A percentile compares a stretch with the other conserved stretches of the same genome.
phyloP scores from a whole-genome alignment of 2,329 filamentous ascomycete genomes.

The Cyphellophora europaea region DNA sequence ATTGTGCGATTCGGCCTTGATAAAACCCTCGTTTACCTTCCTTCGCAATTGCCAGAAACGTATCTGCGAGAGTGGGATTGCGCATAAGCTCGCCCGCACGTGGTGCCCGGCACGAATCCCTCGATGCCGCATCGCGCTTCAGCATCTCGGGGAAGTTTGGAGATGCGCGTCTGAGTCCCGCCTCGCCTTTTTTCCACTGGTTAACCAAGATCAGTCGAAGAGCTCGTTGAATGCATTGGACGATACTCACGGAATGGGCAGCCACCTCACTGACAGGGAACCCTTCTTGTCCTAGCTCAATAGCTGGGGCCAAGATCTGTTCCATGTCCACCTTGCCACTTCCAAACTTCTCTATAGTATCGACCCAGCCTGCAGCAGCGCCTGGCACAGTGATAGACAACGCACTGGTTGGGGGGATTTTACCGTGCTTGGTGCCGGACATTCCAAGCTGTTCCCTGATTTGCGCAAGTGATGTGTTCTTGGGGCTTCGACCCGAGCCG shows the following conservation, averaged over 20 bases:
- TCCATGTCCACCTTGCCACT: slow-evolving; percentile 71
- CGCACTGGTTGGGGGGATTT: slow-evolving; percentile 58
- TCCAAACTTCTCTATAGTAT: slow-evolving; percentile 78
- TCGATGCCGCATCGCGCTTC: slow-evolving; percentile 60
- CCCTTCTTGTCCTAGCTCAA: slow-evolving; percentile 75
- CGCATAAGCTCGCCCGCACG: slow-evolving; percentile 77
- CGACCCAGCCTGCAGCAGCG: slow-evolving; percentile 86
- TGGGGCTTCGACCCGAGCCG: slow-evolving; percentile 77
- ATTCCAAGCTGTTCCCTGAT: slow-evolving; percentile 62
- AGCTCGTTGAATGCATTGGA: neutral
- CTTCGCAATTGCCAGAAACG: slow-evolving; percentile 67
- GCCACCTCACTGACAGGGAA: slow-evolving; percentile 81
- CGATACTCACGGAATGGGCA: slow-evolving; percentile 51
- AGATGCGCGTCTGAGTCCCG: slow-evolving; percentile 58
- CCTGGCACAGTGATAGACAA: slow-evolving; percentile 83
- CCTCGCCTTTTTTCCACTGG: slow-evolving; percentile 64
- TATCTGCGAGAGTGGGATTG: slow-evolving; percentile 70
- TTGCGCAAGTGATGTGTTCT: slow-evolving; percentile 57
- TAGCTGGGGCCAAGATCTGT: slow-evolving; percentile 73
- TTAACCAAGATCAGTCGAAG: too few relatives aligned
- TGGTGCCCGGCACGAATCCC: slow-evolving; percentile 65
- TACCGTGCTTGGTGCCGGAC: slow-evolving; percentile 34
- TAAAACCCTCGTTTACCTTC: slow-evolving; percentile 91
- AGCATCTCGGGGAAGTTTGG: slow-evolving; percentile 83
- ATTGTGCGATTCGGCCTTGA: slow-evolving; percentile 69